These are phyloP conservation scores for Plasmodium reichenowi DNA, from an alignment of 169 alveolate genomes.

Conservation along the genomic window DNA sequence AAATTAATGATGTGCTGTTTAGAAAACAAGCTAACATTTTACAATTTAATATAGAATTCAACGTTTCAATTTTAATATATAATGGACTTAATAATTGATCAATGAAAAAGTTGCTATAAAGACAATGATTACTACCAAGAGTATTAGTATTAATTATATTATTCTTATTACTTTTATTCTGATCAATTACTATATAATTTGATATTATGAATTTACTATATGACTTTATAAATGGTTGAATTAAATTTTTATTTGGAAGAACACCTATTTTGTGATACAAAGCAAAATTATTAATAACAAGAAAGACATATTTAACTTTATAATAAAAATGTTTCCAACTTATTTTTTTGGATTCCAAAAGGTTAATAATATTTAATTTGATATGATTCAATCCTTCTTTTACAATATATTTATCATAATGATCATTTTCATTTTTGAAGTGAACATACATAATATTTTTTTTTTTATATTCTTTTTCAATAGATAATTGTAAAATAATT, in stretches of 20 bases:
- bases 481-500: conserved; percentile 43
- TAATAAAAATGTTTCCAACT: conserved; percentile 49
- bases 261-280: conserved; percentile 64
- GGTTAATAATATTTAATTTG: conserved; percentile 33
- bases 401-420: conserved; percentile 4
- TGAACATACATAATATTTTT: conserved; percentile 23
- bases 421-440: background rate
- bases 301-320: conserved; percentile 51
- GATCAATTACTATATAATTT: conserved; percentile 10
- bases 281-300: conserved; percentile 35
- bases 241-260: conserved; percentile 31
- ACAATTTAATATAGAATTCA: conserved; percentile 43
- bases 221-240: conserved; percentile 27
- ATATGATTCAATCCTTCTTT: conserved; percentile 49
- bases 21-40: conserved; percentile 25
- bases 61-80: conserved; percentile 55
- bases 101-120: conserved; percentile 24
- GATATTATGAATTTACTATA: conserved; percentile 18
- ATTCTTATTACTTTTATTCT: background rate
- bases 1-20: conserved; percentile 52
- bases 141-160: too few relatives aligned
- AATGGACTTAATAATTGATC: conserved; percentile 53
- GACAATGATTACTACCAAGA: too few relatives aligned
- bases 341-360: conserved; percentile 44
- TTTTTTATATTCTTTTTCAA: conserved; percentile 26